phyloP scores from a whole-genome alignment of 345 rosid genomes.

The Euphorbia tirucalli region DNA sequence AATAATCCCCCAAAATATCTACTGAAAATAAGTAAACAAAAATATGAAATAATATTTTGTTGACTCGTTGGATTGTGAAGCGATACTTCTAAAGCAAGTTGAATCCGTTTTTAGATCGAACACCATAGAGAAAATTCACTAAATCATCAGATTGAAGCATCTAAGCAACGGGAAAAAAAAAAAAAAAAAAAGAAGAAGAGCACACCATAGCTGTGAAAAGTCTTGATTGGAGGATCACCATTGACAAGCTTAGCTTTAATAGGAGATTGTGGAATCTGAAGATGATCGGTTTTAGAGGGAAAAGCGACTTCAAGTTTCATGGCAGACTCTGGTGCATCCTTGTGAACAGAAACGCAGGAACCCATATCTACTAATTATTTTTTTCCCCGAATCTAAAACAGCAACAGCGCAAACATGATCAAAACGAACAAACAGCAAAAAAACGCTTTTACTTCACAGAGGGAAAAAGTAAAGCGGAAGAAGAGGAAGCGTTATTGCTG shows the following conservation, averaged over 20 bases:
- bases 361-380: conserved; percentile 36
- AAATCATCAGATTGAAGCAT: background rate
- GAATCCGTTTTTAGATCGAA: conserved; percentile 24
- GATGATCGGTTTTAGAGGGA: conserved; percentile 30
- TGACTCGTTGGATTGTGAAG: no score
- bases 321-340: conserved; percentile 32
- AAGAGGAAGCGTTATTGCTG: background rate
- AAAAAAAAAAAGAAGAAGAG: background rate
- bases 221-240: conserved; percentile 19
- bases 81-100: conserved; percentile 9
- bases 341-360: conserved; percentile 42
- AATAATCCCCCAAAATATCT: background rate
- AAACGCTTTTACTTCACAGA: background rate
- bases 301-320: conserved; percentile 33
- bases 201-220: conserved; percentile 33
- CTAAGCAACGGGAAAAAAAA: background rate
- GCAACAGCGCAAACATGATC: conserved; percentile 9
- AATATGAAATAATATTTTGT: no score
- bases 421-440: background rate
- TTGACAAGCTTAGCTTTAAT: conserved; percentile 31
- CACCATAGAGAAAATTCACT: background rate
- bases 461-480: background rate
- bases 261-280: conserved; percentile 40
- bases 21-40: background rate
- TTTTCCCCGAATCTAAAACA: background rate